Evolutionary conservation across 2,329 filamentous ascomycete genomes (phyloP).

Genomic region (Curvularia eragrostidis): DNA sequence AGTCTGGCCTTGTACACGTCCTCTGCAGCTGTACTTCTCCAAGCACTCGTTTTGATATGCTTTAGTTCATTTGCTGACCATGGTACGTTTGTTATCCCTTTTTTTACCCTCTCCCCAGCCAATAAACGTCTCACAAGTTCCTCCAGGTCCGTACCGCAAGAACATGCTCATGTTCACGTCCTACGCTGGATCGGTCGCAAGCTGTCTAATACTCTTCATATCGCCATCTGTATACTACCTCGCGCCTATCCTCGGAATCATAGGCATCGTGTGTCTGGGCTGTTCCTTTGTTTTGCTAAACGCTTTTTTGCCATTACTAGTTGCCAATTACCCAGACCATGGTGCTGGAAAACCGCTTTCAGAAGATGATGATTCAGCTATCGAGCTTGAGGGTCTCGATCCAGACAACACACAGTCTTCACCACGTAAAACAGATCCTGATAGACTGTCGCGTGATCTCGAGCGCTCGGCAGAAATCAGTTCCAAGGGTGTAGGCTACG

Average conservation of each 20-base stretch:
- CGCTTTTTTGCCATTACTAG: conserved; percentile 86
- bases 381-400: conserved; percentile 40
- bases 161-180: conserved; percentile 81
- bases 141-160: conserved; percentile 71
- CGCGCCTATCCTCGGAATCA: conserved; percentile 78
- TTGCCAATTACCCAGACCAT: conserved; percentile 74
- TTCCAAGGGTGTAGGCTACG: conserved; percentile 85
- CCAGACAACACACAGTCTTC: conserved; percentile 13
- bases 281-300: conserved; percentile 97
- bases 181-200: conserved; percentile 75
- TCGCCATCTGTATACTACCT: conserved; percentile 76
- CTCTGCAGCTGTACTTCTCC: conserved; percentile 82
- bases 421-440: conserved; percentile 16
- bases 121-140: not conserved
- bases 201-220: conserved; percentile 83
- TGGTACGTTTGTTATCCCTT: conserved; percentile 60
- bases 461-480: conserved; percentile 85
- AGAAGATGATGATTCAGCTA: conserved; percentile 25
- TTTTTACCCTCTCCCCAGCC: not conserved
- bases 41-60: conserved; percentile 86
- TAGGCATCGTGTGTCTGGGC: conserved; percentile 88
- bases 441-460: conserved; percentile 67
- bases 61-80: conserved; percentile 94
- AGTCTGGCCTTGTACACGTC: conserved; percentile 98
- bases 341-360: conserved; percentile 15